phyloP scores from a whole-genome alignment of 202 grass and related monocot genomes.

The Eragrostis tef region DNA sequence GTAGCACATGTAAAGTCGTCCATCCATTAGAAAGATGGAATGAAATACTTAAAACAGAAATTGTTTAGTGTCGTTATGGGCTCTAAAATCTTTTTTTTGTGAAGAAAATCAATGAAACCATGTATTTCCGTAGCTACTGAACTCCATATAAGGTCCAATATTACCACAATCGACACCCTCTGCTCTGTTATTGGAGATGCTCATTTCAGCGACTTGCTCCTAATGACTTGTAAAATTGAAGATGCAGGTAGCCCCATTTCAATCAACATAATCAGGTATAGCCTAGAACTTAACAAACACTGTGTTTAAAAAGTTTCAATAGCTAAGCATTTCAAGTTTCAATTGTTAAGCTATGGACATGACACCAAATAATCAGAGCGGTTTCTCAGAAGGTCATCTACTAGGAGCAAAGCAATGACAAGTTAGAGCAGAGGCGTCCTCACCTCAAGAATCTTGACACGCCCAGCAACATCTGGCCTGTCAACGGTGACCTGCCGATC shows the following conservation, averaged over 20 bases:
- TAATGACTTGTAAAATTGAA: not conserved
- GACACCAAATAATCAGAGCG: not conserved
- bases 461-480: constrained; percentile 78
- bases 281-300: not conserved
- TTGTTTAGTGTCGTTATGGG: not conserved
- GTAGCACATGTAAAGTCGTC: not conserved
- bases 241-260: not conserved
- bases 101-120: not conserved
- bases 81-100: too few relatives aligned
- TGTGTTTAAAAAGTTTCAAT: not conserved
- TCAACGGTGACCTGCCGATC: constrained; percentile 94
- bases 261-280: not conserved
- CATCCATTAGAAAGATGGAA: not conserved
- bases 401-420: not conserved
- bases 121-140: not conserved
- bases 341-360: too few relatives aligned
- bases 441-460: constrained; percentile 87
- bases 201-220: not conserved
- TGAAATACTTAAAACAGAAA: not conserved
- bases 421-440: not conserved
- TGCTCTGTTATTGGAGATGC: not conserved
- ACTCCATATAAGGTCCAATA: not conserved
- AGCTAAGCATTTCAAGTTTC: too few relatives aligned
- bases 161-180: not conserved
- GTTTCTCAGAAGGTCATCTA: not conserved